phyloP scores from a whole-genome alignment of 139 green algal species.

The Chlamydomonas incerta region DNA sequence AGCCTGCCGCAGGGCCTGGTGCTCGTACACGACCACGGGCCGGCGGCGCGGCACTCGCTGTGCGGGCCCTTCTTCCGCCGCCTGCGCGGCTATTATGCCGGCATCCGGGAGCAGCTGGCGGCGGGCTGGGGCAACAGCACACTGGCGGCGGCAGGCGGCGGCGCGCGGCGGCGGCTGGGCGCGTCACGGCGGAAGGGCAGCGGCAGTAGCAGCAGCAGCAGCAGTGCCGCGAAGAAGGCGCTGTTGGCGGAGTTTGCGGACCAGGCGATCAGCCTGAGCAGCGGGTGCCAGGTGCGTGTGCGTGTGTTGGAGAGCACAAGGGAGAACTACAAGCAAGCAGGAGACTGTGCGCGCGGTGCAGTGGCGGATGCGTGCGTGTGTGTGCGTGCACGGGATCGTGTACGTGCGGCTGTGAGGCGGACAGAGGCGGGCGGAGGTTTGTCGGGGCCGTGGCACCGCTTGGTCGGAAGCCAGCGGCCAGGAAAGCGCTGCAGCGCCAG shows the following conservation, averaged over 20 bases:
- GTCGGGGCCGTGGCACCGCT: too few relatives aligned
- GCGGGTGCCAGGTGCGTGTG: conserved; percentile 31
- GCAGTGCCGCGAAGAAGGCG: too few relatives aligned
- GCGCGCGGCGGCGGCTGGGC: neutral
- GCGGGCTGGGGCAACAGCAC: neutral
- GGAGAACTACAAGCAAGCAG: too few relatives aligned
- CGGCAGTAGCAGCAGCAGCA: neutral
- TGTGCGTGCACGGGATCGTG: too few relatives aligned
- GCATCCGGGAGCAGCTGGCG: neutral
- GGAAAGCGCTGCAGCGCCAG: too few relatives aligned
- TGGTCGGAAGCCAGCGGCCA: too few relatives aligned
- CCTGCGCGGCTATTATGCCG: conserved; percentile 32
- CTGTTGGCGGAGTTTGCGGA: conserved; percentile 16
- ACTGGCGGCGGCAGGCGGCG: neutral
- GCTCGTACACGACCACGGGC: conserved; percentile 46
- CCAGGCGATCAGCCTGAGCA: conserved; percentile 39
- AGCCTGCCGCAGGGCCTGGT: conserved; percentile 18
- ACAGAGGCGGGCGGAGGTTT: too few relatives aligned
- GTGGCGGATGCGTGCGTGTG: too few relatives aligned
- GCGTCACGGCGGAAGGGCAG: neutral
- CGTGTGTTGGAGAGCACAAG: too few relatives aligned
- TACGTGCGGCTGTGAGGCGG: too few relatives aligned
- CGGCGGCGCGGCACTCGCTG: conserved; percentile 39
- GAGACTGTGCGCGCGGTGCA: too few relatives aligned
- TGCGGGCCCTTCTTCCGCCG: conserved; percentile 45